Base-by-base conservation (phyloP, 1,284 basidiomycete species). In the Acaromyces ingoldii region DNA sequence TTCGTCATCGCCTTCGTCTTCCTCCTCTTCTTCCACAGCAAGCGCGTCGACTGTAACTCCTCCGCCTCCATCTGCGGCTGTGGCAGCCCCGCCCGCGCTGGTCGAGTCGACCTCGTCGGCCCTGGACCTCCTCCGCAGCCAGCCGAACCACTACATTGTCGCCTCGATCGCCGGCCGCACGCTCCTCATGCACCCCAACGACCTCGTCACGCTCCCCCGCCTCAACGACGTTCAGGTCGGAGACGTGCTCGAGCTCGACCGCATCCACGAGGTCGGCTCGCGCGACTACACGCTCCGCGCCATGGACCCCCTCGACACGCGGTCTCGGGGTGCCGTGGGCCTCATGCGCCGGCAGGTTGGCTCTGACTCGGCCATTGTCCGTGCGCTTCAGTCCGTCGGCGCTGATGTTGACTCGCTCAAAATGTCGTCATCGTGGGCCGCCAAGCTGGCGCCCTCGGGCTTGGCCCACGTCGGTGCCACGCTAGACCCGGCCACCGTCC, bases 201-300 rank as follows among this genome's bases (percentile, higher is more conserved):
- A 98, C 79, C 77, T 93, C 58, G 83, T 98, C 68, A 97, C 93
- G 42, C 83, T 97, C 1, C 91, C 93, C 2, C 85, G 85, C 44
- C 82, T 97, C 45, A 85, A 85, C 62, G 71, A 68, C 42, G 67
- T 70, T 1, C 84, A 72, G 9, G 76, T 93, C 51, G 93, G 93
- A 24, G 89, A 95, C 70, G 81, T 87, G 33, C 82, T 98, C 51
- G 78, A 81, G 5, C 83, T 98, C 52, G 87, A 89, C 61, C 82
- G 90, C 60, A 86, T 98, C 55, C 86, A 92, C 74, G 93, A 98
- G 77, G 82, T 97, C 49, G 93, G 93, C 56, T 91, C 89, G 42
- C 84, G 91, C 63, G 91, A 96, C 75, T 97, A 87, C 78, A 92
- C 91, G n/a, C 81, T 86, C 51, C 88, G 88, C 52, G 86, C 75